phyloP scores from a whole-genome alignment of 768 basidiomycete species.

The Agrocybe praecox region DNA sequence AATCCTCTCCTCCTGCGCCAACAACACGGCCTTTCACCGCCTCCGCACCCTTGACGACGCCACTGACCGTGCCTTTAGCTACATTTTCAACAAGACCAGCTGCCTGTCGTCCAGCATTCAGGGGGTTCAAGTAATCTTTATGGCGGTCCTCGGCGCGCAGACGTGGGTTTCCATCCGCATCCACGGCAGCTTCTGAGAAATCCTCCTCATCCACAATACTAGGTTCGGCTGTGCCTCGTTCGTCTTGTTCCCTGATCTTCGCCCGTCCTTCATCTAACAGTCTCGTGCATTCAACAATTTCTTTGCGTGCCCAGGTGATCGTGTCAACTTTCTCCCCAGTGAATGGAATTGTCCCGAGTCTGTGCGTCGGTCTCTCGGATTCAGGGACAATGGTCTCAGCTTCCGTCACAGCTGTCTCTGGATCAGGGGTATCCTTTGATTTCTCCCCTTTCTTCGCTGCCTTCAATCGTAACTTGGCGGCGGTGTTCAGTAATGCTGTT shows the following conservation, averaged over 20 bases:
- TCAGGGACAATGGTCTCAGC: conserved; percentile 51
- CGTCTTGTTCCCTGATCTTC: conserved; percentile 31
- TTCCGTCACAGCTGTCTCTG: conserved; percentile 13
- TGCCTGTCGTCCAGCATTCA: conserved; percentile 16
- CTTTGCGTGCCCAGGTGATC: conserved; percentile 85
- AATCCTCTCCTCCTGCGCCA: conserved; percentile 31
- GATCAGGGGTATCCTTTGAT: conserved; percentile 9
- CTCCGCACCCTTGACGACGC: conserved; percentile 25
- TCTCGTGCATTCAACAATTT: conserved; percentile 61
- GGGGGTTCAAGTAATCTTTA: conserved; percentile 13
- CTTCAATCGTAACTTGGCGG: conserved; percentile 68
- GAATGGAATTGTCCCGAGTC: conserved; percentile 62
- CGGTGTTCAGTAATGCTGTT: conserved; percentile 73
- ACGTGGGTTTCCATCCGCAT: conserved; percentile 18
- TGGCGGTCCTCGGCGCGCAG: neutral
- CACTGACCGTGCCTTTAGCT: conserved; percentile 25
- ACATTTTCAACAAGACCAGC: conserved; percentile 23
- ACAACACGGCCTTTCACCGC: conserved; percentile 22
- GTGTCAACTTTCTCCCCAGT: conserved; percentile 90
- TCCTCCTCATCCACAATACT: conserved; percentile 10
- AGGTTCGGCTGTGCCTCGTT: conserved; percentile 15
- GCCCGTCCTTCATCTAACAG: conserved; percentile 54
- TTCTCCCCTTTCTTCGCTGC: conserved; percentile 52
- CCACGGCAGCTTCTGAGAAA: conserved; percentile 12
- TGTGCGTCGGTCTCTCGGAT: conserved; percentile 77